Conservation (phyloP, 2,329 filamentous ascomycete genomes). For the Akanthomyces uredinophilus region DNA sequence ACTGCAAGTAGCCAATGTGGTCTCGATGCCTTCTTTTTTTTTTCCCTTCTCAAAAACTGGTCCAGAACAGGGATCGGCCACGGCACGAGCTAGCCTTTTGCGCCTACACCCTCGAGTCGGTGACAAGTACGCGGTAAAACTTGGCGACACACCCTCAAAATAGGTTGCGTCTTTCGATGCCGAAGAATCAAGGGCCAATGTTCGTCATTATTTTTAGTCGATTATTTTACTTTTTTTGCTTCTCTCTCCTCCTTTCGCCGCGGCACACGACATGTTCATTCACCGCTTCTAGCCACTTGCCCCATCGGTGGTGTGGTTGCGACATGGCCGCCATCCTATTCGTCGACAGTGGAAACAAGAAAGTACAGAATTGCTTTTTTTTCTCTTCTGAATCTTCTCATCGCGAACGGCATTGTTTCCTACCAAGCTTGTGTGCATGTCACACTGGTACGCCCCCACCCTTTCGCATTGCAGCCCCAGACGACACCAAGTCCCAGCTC, state of each 20-base stretch:
- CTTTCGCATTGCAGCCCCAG: neutral
- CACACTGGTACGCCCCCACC: neutral
- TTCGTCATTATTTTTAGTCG: neutral
- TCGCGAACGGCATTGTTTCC: neutral
- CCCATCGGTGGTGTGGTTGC: neutral
- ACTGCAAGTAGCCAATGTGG: too few species aligned
- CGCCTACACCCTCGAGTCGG: neutral
- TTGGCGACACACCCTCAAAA: too few species aligned
- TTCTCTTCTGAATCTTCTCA: neutral
- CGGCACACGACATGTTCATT: neutral
- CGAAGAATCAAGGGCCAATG: neutral
- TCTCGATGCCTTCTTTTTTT: too few species aligned
- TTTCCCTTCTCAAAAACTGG: too few species aligned
- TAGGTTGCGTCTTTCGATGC: neutral
- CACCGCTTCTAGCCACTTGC: neutral
- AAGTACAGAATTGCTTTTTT: neutral
- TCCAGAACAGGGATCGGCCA: too few species aligned
- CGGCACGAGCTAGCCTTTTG: neutral
- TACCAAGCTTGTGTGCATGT: too few species aligned
- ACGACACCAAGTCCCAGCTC: neutral
- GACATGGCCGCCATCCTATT: neutral
- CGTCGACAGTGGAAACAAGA: neutral
- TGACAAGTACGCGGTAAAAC: neutral
- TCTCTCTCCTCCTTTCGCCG: neutral
- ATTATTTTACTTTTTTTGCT: neutral